Evolutionary conservation across 257 asterid species (phyloP), one percentile per base, ranked within the genome.

Genomic region (Echites panduratus): DNA sequence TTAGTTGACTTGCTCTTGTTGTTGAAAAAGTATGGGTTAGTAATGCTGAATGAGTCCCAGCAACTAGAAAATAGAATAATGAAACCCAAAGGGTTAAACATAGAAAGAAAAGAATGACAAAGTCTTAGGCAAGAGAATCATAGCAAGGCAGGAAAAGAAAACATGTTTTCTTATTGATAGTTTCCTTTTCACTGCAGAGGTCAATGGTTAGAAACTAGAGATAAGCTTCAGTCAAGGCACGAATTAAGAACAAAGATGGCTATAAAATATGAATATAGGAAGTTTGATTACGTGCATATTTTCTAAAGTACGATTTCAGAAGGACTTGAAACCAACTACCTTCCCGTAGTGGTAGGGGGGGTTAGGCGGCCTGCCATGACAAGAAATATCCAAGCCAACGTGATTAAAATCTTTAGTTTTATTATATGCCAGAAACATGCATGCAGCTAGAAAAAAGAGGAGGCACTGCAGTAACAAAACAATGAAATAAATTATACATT

Each of bases 171-270:
- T n/a, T n/a, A n/a, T n/a, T n/a, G n/a, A n/a, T n/a, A n/a, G 74
- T 45, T 61, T 47, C 49, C 66, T 22, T 54, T 44, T 78, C 40
- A 64, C 63, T 54, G 76, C 58, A 67, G 49, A 9, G 13, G 49
- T 41, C 59, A 53, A 20, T 53, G 12, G 27, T 19, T 53, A 53
- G 54, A 53, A 53, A 20, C 59, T 64, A 73, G 32, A 22, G 32
- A 24, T 16, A 26, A 54, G 76, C 87, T 67, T 75, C 87, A 81
- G 81, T 83, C 86, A 76, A 74, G 86, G 84, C 65, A 76, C 77
- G 14, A 27, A 26, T 47, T 47, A 5, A 9, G 19, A 6, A 7
- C 5, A 9, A 11, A 14, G 9, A 20, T 56, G 45, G 20, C 22
- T 38, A 35, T 35, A 7, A 63, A 35, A 16, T 9, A 62, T 6